phyloP scores from a whole-genome alignment of 768 basidiomycete species.

The Mycena kentingensis region DNA sequence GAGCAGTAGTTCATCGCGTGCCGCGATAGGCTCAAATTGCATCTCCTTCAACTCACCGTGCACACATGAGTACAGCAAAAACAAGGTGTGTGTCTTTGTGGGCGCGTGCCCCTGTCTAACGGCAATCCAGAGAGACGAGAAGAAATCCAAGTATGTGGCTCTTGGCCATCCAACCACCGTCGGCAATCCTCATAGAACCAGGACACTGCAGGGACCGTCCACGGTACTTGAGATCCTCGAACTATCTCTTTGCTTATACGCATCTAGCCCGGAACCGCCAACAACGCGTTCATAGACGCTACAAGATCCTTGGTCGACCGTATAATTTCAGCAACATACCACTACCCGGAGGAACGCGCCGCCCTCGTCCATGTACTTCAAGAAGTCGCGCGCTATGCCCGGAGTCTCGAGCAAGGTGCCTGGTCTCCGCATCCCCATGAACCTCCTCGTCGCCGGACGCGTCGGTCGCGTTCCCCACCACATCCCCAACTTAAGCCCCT shows the following conservation, averaged over 20 bases:
- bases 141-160: background rate
- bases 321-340: conserved; percentile 4
- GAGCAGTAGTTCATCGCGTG: no score
- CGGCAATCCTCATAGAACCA: no score
- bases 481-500: background rate
- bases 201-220: no score
- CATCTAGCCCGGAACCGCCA: background rate
- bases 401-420: conserved; percentile 7
- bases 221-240: background rate
- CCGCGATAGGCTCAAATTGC: no score
- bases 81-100: conserved; percentile 5
- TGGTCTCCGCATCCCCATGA: background rate
- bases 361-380: conserved; percentile 12
- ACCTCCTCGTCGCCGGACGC: background rate
- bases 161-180: background rate
- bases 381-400: conserved; percentile 16
- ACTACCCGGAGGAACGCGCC: conserved; percentile 9
- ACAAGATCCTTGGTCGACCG: conserved; percentile 10
- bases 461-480: background rate
- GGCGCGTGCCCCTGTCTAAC: background rate
- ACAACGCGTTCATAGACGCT: background rate
- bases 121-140: background rate
- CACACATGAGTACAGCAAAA: conserved; percentile 8
- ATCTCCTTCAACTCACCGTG: conserved; percentile 16
- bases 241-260: background rate